Evolutionary conservation across 225 moss, liverwort and hornwort genomes (phyloP), one percentile per base, ranked within the genome.

Genomic region (Asterella californica): DNA sequence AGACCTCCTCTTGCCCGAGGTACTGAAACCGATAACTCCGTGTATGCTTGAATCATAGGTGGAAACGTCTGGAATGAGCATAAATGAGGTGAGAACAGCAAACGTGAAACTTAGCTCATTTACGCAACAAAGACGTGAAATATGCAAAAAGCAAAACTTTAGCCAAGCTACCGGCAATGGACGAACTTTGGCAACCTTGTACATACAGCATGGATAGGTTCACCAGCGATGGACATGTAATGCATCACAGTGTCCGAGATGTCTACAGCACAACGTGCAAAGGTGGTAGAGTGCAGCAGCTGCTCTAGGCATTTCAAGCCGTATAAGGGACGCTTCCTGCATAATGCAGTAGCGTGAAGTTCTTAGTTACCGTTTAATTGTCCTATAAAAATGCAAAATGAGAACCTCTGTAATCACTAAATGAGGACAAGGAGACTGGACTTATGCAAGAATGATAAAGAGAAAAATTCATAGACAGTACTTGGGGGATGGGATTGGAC

Each of bases 241-340:
- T 93, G 91, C 93, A 93, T 91, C 15, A 99, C 86, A 72, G 89
- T 85, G 62, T 93, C 88, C 59, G 93, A 95, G 60, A 93, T 86
- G 79, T 95, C 95, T 62, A 99, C 92, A 76, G 88, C 88, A 90
- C 90, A 95, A 53, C 95, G 92, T 76, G 90, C 81, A 82, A 95
- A 92, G 62, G 81, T 91, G 77, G 45, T 86, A 34, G 84, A 84
- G 79, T 74, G 88, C 85, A 94, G 87, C 79, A 99, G 80, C 85
- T 92, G 95, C 79, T 99, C 99, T 74, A 99, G 83, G 76, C 95
- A 99, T 84, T 92, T 99, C 85, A 93, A 84, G 68, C 93, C 84
- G 64, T 95, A 81, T 72, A 86, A 88, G 68, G 84, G 85, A 59
- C 88, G 92, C 90, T 88, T 95, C 85, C 99, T 99, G 90, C 72